A percentile compares a stretch with the other conserved stretches of the same genome.
Evolutionary conservation across 2,329 filamentous ascomycete genomes (phyloP).

Genomic region (Aspergillus japonicus): DNA sequence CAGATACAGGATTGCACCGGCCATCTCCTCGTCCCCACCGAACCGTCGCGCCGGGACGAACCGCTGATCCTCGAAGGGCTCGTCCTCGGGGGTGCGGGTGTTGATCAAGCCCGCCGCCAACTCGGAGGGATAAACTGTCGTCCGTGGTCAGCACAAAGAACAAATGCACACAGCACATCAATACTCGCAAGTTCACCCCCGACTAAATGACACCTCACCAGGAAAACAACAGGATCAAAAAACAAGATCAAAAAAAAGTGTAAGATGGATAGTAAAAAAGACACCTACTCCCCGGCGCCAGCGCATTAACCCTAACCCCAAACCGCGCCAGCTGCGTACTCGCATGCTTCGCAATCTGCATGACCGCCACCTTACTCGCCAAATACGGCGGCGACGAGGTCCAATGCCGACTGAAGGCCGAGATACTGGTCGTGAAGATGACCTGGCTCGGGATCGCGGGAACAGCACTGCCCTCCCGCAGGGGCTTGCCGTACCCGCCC

Average conservation of each 20-base stretch:
- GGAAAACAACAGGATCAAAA: not conserved
- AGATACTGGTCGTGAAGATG: slow-evolving; percentile 24
- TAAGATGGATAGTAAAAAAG: not conserved
- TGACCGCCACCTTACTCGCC: slow-evolving; percentile 24
- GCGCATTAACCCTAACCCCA: slow-evolving; percentile 24
- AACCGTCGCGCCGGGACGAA: slow-evolving; percentile 31
- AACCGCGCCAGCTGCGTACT: slow-evolving; percentile 14
- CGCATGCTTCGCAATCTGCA: slow-evolving; percentile 19
- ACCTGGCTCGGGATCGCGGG: slow-evolving; percentile 24
- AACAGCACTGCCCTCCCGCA: not conserved
- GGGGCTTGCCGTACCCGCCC: slow-evolving; percentile 6
- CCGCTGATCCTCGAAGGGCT: slow-evolving; percentile 6
- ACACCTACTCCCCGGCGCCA: slow-evolving; percentile 24
- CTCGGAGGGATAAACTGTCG: slow-evolving; percentile 7
- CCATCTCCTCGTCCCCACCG: slow-evolving; percentile 48
- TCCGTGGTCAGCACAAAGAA: too few relatives aligned
- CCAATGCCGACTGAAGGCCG: slow-evolving; percentile 23
- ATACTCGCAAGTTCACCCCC: too few relatives aligned
- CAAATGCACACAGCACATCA: too few relatives aligned
- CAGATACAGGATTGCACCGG: slow-evolving; percentile 52
- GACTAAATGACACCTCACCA: too few relatives aligned
- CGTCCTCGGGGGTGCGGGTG: slow-evolving; percentile 9
- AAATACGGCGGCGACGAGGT: slow-evolving; percentile 18
- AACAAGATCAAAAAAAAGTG: not conserved
- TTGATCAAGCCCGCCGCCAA: slow-evolving; percentile 5